Percentiles rank a stretch among this genome's conserved stretches.
Conservation (phyloP, 768 basidiomycete genomes). For the Leccinum olivaceopallidum region DNA sequence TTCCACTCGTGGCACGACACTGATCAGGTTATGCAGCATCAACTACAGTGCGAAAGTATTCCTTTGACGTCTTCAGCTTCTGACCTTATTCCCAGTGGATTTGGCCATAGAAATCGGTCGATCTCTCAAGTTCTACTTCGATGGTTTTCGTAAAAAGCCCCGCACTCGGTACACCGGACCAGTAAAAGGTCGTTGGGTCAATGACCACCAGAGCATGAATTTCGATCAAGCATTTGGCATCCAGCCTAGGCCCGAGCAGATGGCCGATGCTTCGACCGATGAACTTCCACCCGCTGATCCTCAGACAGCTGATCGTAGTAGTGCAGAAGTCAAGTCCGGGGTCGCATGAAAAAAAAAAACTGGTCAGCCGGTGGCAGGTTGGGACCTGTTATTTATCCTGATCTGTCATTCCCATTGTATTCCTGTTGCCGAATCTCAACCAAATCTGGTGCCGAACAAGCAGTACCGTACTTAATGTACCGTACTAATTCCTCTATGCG, state of each 20-base stretch:
- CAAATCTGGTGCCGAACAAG: slow-evolving; percentile 33
- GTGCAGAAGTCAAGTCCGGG: too few relatives aligned
- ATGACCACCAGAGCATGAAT: slow-evolving; percentile 29
- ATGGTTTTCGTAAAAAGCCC: slow-evolving; percentile 37
- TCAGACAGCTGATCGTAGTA: too few relatives aligned
- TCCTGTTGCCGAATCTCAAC: too few relatives aligned
- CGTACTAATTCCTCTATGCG: too few relatives aligned
- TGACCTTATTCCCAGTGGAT: slow-evolving; percentile 47
- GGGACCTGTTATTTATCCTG: too few relatives aligned
- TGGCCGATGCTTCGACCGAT: slow-evolving; percentile 24
- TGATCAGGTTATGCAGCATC: slow-evolving; percentile 34
- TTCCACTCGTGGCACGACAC: not conserved
- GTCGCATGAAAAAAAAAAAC: too few relatives aligned
- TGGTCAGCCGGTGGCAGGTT: too few relatives aligned
- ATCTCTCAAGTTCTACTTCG: slow-evolving; percentile 63
- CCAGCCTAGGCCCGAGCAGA: slow-evolving; percentile 17
- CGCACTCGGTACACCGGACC: slow-evolving; percentile 21
- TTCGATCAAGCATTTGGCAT: slow-evolving; percentile 44
- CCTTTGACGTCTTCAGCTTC: not conserved
- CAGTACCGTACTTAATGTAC: too few relatives aligned
- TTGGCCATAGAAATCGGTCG: slow-evolving; percentile 62
- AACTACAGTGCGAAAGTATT: slow-evolving; percentile 31
- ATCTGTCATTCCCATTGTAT: too few relatives aligned
- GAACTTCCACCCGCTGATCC: slow-evolving; percentile 6
- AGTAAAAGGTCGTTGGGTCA: slow-evolving; percentile 20